phyloP scores from a whole-genome alignment of 805 yeast genomes.

The Saturnispora ahearnii region DNA sequence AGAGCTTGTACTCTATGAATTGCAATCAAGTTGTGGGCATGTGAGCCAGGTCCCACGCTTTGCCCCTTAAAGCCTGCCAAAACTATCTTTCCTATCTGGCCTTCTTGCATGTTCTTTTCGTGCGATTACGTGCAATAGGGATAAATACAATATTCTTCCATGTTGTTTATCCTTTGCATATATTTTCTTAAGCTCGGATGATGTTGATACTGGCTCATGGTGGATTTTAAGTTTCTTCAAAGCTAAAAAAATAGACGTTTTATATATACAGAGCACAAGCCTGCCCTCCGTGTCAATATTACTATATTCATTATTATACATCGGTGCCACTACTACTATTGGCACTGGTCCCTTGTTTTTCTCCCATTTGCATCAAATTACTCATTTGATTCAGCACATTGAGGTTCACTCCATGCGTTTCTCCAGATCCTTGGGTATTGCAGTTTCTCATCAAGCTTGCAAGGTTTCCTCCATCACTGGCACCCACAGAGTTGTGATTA shows the following conservation, averaged over 20 bases:
- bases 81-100: constrained; percentile 39
- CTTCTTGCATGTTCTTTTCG: not conserved
- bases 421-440: not conserved
- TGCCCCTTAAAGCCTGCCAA: constrained; percentile 55
- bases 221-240: too few relatives aligned
- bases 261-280: too few relatives aligned
- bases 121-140: too few relatives aligned
- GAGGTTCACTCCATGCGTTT: constrained; percentile 3
- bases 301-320: not conserved
- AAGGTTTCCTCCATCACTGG: not conserved
- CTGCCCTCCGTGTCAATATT: not conserved
- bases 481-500: not conserved
- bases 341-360: not conserved
- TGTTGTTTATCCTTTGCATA: too few relatives aligned
- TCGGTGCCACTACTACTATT: not conserved
- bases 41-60: constrained; percentile 35
- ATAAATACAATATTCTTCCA: too few relatives aligned
- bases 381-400: constrained; percentile 5
- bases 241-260: too few relatives aligned
- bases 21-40: constrained; percentile 42
- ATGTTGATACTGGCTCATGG: too few relatives aligned
- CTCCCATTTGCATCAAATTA: constrained; percentile 5
- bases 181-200: too few relatives aligned
- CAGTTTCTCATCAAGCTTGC: not conserved
- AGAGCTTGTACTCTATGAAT: constrained; percentile 44